Evolutionary conservation across 371 early-diverging fungal species (phyloP), one percentile per base, ranked within the genome.

Genomic region (Lichtheimia ramosa): DNA sequence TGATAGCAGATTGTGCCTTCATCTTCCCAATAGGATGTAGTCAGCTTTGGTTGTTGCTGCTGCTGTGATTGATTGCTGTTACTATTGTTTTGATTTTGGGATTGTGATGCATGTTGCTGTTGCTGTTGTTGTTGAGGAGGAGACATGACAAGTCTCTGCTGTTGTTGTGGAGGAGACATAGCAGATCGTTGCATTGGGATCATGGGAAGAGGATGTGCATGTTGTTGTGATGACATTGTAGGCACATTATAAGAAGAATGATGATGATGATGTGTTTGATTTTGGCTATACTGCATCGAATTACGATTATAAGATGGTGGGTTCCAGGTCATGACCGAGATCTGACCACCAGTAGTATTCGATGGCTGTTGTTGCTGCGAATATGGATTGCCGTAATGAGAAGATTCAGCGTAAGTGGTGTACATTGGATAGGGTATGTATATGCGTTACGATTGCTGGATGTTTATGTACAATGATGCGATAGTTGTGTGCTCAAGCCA

Each of bases 11-110:
- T 74, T 2, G 90, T 90, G 34, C 79, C 82, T 69, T 90, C 88
- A 69, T 90, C 90, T 62, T 90, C 90, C 90, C 90, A 90, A 57
- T 85, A 79, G 13, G 87, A 85, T 6, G 88, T 87, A 5, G 88
- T 87, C 46, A 89, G 74, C 59, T 71, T 73, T 21, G 86, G 74
- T 63, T 77, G 79, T 54, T 58, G 59, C 43, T 63, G 59, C 18
- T 56, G 59, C 13, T 49, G 55, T n/a, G 34, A 43, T 3, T 56
- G 56, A 41, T 14, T 24, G 23, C 16, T 23, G 23, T 40, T n/a
- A 12, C 50, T 50, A 16, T 24, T 50, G 21, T 24, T 50, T 21
- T 13, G 21, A 34, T 4, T 34, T 10, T 34, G 34, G 34, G 34
- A 8, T 34, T 6, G 50, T 48, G 50, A 48, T 21, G 16, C 25